A percentile compares a stretch with the other conserved stretches of the same genome.
These are phyloP conservation scores for Cytospora piceae DNA, from an alignment of 2,329 filamentous ascomycete genomes.

Conservation along the genomic window DNA sequence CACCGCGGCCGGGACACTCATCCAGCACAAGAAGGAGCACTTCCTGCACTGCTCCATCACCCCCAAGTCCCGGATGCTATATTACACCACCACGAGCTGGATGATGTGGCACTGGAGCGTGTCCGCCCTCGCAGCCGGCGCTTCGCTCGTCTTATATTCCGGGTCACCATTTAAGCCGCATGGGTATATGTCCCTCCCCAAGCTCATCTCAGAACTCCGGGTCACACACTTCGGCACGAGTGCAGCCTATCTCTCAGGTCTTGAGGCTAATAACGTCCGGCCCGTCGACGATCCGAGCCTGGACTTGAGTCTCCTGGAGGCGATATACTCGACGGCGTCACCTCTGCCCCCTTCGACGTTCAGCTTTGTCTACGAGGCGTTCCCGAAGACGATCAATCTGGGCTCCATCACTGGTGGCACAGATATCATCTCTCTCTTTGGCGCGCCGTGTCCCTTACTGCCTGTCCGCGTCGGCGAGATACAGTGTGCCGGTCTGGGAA, in stretches of 20 bases:
- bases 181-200: slow-evolving; percentile 80
- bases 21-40: slow-evolving; percentile 98
- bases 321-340: slow-evolving; percentile 93
- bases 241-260: slow-evolving; percentile 87
- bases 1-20: slow-evolving; percentile 82
- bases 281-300: slow-evolving; percentile 59
- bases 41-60: slow-evolving; percentile 82
- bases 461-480: slow-evolving; percentile 76
- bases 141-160: slow-evolving; percentile 86
- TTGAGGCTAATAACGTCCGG: slow-evolving; percentile 76
- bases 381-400: slow-evolving; percentile 80
- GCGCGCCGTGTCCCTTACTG: slow-evolving; percentile 76
- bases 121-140: slow-evolving; percentile 79
- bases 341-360: slow-evolving; percentile 93
- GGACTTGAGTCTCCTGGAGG: slow-evolving; percentile 69
- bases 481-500: slow-evolving; percentile 76
- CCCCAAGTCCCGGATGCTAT: slow-evolving; percentile 76
- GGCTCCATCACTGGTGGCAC: slow-evolving; percentile 95
- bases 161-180: slow-evolving; percentile 86
- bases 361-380: slow-evolving; percentile 82
- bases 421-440: slow-evolving; percentile 95
- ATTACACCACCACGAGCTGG: slow-evolving; percentile 95
- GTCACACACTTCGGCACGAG: slow-evolving; percentile 96
- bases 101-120: slow-evolving; percentile 99
- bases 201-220: slow-evolving; percentile 75